These are phyloP conservation scores for Gynostemma pentaphyllum DNA, from an alignment of 306 rosid genomes.

Conservation along the genomic window DNA sequence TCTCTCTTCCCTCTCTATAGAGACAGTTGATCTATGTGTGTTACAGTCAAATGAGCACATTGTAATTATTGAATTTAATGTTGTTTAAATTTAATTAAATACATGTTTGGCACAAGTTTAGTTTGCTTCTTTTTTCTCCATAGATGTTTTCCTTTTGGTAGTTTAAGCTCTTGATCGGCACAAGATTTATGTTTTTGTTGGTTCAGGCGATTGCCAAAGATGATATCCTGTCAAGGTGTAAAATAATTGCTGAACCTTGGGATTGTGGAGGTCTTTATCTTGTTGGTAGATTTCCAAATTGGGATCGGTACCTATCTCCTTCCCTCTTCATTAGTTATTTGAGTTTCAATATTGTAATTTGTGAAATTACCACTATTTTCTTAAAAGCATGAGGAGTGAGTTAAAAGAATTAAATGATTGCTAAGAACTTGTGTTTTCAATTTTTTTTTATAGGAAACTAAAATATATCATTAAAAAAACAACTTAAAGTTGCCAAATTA, in stretches of 20 bases:
- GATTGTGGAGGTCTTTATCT: constrained; percentile 97
- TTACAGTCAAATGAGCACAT: no score
- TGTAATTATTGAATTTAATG: background rate
- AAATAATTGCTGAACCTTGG: constrained; percentile 98
- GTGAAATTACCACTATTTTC: background rate
- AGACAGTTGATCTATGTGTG: background rate
- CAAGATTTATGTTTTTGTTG: constrained; percentile 8
- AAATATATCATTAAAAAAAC: no score
- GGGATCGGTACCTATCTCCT: constrained; percentile 65
- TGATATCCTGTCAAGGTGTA: constrained; percentile 70
- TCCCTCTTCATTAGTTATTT: background rate
- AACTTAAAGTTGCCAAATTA: no score
- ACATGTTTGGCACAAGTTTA: background rate
- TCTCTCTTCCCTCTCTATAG: background rate
- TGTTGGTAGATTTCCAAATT: constrained; percentile 90
- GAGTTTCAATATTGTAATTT: background rate
- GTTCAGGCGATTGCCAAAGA: constrained; percentile 88
- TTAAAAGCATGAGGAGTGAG: background rate
- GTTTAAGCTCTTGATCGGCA: background rate
- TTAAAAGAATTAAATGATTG: no score
- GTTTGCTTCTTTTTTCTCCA: background rate
- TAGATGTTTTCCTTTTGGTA: background rate
- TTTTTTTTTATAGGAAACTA: no score
- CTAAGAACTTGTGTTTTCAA: no score
- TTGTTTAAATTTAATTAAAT: background rate